Conservation (phyloP, 1,284 basidiomycete species). For the Austropuccinia psidii region DNA sequence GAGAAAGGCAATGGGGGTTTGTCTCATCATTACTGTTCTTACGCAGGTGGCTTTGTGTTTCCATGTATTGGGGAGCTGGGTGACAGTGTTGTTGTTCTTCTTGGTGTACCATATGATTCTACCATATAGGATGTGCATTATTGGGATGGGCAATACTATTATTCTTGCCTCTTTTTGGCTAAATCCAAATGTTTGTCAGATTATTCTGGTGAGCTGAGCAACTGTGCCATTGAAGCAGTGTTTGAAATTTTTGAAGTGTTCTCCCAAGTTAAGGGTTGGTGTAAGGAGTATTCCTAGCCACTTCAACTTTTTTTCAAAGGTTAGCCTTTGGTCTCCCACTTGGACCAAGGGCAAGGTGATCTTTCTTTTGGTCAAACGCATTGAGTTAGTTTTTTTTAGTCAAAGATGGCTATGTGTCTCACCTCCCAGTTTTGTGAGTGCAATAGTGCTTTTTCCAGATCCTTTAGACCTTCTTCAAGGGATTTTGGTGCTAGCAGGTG, state of each 20-base stretch:
- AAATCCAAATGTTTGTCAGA: background rate
- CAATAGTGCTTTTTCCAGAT: background rate
- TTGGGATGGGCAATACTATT: background rate
- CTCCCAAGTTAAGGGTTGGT: background rate
- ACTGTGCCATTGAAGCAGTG: background rate
- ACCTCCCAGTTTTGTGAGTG: background rate
- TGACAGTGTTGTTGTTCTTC: background rate
- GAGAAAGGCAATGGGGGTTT: background rate
- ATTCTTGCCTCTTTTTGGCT: background rate
- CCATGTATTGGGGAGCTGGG: background rate
- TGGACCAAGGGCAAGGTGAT: background rate
- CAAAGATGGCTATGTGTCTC: background rate
- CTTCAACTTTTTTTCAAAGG: background rate
- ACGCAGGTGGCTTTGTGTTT: background rate
- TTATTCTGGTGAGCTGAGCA: background rate
- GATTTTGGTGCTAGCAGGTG: background rate
- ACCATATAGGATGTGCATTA: background rate
- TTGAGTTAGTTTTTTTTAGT: no score
- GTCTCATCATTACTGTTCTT: background rate
- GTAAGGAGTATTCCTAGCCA: background rate
- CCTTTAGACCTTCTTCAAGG: background rate
- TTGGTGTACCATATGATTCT: conserved; percentile 8
- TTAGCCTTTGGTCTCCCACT: background rate
- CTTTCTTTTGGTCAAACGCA: conserved; percentile 19
- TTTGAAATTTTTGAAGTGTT: background rate